Percentiles rank a stretch among this genome's conserved stretches.
Conservation (phyloP, 208 protist genomes). For the Histomonas meleagridis region DNA sequence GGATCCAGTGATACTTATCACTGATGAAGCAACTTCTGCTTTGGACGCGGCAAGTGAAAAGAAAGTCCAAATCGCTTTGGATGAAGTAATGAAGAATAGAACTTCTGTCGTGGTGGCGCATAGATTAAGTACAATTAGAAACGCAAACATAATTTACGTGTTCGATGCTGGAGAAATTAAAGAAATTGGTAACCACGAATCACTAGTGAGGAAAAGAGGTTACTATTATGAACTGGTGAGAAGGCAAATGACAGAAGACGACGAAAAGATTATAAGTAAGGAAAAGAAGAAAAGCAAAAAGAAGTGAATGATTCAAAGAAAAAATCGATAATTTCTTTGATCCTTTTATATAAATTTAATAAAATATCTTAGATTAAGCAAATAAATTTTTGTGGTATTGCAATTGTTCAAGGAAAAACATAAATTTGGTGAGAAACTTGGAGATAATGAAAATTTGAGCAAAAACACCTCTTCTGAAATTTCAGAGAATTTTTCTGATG, state of each 20-base stretch:
- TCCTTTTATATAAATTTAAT: too few species aligned
- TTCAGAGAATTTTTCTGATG: too few species aligned
- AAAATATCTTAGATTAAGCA: too few species aligned
- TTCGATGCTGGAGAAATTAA: not conserved
- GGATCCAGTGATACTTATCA: not conserved
- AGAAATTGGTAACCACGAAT: not conserved
- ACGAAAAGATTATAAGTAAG: too few species aligned
- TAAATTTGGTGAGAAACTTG: too few species aligned
- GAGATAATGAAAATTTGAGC: too few species aligned
- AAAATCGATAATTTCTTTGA: too few species aligned
- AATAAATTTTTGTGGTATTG: too few species aligned
- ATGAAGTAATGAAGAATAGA: conserved; percentile 60
- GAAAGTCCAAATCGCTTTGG: conserved; percentile 64
- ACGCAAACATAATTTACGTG: conserved; percentile 51
- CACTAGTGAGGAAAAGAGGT: not conserved
- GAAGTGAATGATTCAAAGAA: too few species aligned
- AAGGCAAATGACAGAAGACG: not conserved
- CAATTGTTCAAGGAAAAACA: too few species aligned
- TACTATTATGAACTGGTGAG: not conserved
- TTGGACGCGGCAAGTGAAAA: conserved; percentile 69
- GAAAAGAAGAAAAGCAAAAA: too few species aligned
- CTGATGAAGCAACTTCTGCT: conserved; percentile 58
- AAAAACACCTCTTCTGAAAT: too few species aligned
- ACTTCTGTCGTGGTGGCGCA: conserved; percentile 77
- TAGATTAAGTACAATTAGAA: conserved; percentile 64